A percentile compares a stretch with the other conserved stretches of the same genome.
Evolutionary conservation across 371 early-diverging fungal species (phyloP).

Genomic region (Rhizopus sp.): DNA sequence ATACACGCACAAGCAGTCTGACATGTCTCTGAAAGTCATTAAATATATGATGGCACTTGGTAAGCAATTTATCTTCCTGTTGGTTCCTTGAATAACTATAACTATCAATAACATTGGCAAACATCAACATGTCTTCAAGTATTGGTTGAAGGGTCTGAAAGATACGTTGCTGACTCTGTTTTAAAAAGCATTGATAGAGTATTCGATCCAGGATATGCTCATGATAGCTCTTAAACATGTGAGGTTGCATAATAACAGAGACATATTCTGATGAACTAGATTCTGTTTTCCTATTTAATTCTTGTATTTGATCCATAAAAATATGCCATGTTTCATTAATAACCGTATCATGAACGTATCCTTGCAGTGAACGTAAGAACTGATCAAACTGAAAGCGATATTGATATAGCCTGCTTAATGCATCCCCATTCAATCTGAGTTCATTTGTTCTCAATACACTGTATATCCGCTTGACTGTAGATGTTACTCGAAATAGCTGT

Average conservation of each 20-base stretch:
- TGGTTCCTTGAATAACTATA: constrained; percentile 1
- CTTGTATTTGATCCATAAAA: constrained; percentile 41
- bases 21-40: constrained; percentile 35
- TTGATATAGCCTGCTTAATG: constrained; percentile 9
- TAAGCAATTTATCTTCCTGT: constrained; percentile 13
- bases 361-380: constrained; percentile 42
- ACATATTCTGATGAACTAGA: constrained; percentile 9
- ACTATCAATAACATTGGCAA: constrained; percentile 23
- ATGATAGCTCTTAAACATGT: constrained; percentile 46
- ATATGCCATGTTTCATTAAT: constrained; percentile 44
- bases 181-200: constrained; percentile 51
- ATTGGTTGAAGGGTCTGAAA: constrained; percentile 34
- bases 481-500: constrained; percentile 36
- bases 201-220: constrained; percentile 55
- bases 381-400: constrained; percentile 53
- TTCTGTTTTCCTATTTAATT: constrained; percentile 6
- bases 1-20: constrained; percentile 33
- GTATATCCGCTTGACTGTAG: constrained; percentile 38
- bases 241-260: constrained; percentile 37
- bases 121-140: constrained; percentile 38
- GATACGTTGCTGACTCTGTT: constrained; percentile 47
- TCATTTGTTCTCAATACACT: constrained; percentile 2
- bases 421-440: not conserved
- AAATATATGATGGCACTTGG: constrained; percentile 24
- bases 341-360: constrained; percentile 47